Evolutionary conservation across 805 yeast genomes (phyloP).

Genomic region (Pichia ethanolica): DNA sequence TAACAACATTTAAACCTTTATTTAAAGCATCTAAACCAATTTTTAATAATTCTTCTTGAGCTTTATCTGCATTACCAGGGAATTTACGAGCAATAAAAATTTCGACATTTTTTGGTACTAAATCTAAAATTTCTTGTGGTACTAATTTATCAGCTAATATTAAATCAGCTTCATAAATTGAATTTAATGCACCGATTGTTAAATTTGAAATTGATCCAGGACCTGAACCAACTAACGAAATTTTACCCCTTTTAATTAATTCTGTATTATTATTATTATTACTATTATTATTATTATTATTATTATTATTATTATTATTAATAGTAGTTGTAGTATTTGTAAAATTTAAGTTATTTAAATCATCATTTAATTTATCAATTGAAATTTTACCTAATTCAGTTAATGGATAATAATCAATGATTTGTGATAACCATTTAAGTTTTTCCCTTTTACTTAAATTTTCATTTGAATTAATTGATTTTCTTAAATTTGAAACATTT

Average conservation of each 20-base stretch:
- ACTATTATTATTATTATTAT: neutral
- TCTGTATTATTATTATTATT: conserved; percentile 9
- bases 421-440: conserved; percentile 79
- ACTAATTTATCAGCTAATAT: conserved; percentile 88
- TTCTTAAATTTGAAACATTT: conserved; percentile 62
- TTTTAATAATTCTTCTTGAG: conserved; percentile 77
- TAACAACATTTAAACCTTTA: conserved; percentile 69
- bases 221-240: conserved; percentile 88
- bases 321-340: neutral
- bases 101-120: conserved; percentile 71
- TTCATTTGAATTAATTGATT: conserved; percentile 23
- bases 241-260: conserved; percentile 35
- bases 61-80: conserved; percentile 94
- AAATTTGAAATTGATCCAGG: conserved; percentile 83
- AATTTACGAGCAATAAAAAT: conserved; percentile 85
- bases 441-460: conserved; percentile 46
- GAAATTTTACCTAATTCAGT: conserved; percentile 52
- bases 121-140: conserved; percentile 75
- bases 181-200: conserved; percentile 78
- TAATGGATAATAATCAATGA: conserved; percentile 86
- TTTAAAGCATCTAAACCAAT: conserved; percentile 60
- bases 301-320: conserved; percentile 10
- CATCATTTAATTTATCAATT: conserved; percentile 44
- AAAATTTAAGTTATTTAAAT: conserved; percentile 12
- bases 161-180: conserved; percentile 74